Evolutionary conservation across 257 asterid species (phyloP).

Genomic region (Galeopsis tetrahit): DNA sequence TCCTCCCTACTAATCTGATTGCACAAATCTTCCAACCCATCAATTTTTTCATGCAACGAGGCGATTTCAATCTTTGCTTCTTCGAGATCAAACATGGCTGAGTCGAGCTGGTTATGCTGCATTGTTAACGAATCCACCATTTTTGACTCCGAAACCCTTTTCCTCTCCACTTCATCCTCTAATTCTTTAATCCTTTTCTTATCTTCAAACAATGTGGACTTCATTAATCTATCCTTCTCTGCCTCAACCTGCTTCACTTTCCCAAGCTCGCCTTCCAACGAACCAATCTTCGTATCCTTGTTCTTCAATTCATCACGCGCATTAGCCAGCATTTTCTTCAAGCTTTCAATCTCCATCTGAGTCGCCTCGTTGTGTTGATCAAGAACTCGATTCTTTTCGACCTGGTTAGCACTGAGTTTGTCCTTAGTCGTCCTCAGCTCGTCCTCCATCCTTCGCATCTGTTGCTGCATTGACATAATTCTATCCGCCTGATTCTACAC

Average conservation of each 20-base stretch:
- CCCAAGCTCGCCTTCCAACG: slow-evolving; percentile 50
- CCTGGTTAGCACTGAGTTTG: slow-evolving; percentile 35
- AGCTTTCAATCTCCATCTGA: slow-evolving; percentile 45
- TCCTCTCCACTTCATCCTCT: slow-evolving; percentile 50
- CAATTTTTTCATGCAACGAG: slow-evolving; percentile 44
- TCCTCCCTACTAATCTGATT: slow-evolving; percentile 29
- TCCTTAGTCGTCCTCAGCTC: slow-evolving; percentile 56
- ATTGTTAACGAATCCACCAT: slow-evolving; percentile 47
- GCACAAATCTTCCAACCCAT: slow-evolving; percentile 35
- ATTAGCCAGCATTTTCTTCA: slow-evolving; percentile 44
- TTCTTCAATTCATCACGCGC: slow-evolving; percentile 48
- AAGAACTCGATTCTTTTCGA: slow-evolving; percentile 47
- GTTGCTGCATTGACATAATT: slow-evolving; percentile 47
- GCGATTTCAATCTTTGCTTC: slow-evolving; percentile 56
- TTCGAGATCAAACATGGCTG: slow-evolving; percentile 50
- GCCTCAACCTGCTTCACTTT: slow-evolving; percentile 41
- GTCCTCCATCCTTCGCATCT: slow-evolving; percentile 54
- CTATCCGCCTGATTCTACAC: slow-evolving; percentile 41
- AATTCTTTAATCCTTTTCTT: slow-evolving; percentile 51
- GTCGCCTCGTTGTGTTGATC: slow-evolving; percentile 47
- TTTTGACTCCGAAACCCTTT: slow-evolving; percentile 40
- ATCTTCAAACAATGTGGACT: slow-evolving; percentile 29
- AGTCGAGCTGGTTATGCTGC: slow-evolving; percentile 51
- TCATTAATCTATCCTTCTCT: slow-evolving; percentile 41
- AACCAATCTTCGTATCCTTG: slow-evolving; percentile 49